Evolutionary conservation across 768 basidiomycete genomes (phyloP), one percentile per base, ranked within the genome.

Genomic region (Dentipellis fragilis): DNA sequence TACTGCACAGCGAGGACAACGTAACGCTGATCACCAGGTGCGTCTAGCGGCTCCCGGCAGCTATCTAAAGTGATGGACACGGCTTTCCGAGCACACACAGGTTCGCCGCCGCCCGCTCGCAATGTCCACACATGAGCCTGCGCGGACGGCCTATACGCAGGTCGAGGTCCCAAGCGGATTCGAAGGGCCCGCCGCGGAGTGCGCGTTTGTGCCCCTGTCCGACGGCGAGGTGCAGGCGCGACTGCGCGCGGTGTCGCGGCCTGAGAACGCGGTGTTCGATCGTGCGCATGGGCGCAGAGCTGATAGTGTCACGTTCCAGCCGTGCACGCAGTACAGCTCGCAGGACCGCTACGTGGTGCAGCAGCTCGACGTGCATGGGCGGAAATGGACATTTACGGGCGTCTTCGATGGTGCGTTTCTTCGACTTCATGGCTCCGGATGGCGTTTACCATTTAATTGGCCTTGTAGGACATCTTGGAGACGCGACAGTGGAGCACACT

Each of bases 401-500:
- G 69, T 79, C 36, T 77, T 77, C 50, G 78, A 78, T 60, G 76
- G 76, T 73, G 55, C 49, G 67, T 57, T 16, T 29, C 10, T 19
- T 34, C 14, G 16, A 46, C 42, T 37, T 49, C 35, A 6, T 54
- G 23, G 34, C 36, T 37, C 21, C 16, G 7, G 35, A 17, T 17
- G 39, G 19, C 42, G 23, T 35, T 49, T 17, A 19, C 51, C 38
- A 51, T 37, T 34, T 4, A 11, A 10, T 22, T 11, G 5, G 49
- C 49, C 14, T 39, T 51, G 35, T 56, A 79, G 78, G 78, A 49
- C 78, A 80, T 53, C 72, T 75, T 49, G 75, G 77, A 57, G 70
- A 74, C 51, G 69, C 77, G 37, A 76, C 76, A 2, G 79, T 77
- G 5, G 70, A 76, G 59, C 72, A 75, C 55, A 72, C 72, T 37